phyloP scores from a whole-genome alignment of 2,329 filamentous ascomycete species.

The Cladosporium sp. region DNA sequence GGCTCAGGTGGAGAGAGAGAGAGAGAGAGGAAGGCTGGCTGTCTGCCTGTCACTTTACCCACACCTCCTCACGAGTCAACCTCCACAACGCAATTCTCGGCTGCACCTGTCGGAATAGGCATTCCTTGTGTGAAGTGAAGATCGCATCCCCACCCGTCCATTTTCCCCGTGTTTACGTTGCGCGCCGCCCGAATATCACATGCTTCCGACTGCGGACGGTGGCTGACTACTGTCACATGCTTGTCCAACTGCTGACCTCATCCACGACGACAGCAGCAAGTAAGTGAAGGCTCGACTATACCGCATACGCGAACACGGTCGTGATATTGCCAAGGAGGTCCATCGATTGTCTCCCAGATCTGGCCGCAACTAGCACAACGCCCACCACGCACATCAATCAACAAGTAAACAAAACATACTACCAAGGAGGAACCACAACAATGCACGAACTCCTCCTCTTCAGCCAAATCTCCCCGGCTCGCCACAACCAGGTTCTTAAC shows the following conservation, averaged over 20 bases:
- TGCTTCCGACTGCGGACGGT: slow-evolving; percentile 1
- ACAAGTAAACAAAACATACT: background rate
- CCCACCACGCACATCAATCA: background rate
- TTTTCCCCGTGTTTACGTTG: slow-evolving; percentile 12
- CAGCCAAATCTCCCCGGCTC: slow-evolving; percentile 56
- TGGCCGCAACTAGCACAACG: background rate
- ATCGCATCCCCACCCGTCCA: background rate
- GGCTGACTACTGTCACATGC: background rate
- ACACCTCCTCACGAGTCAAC: background rate
- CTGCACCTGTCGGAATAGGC: slow-evolving; percentile 11
- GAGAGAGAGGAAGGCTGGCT: background rate
- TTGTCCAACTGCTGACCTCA: background rate
- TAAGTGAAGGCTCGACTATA: background rate
- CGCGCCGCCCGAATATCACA: background rate
- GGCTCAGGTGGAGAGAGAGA: background rate
- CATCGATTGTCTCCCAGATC: background rate
- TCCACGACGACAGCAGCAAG: background rate
- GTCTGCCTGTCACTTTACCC: background rate
- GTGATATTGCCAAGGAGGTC: background rate
- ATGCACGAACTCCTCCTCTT: slow-evolving; percentile 67
- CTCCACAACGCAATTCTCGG: background rate
- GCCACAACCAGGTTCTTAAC: slow-evolving; percentile 61
- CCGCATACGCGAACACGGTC: background rate
- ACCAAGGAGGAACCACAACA: background rate
- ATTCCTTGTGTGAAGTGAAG: background rate